phyloP scores from a whole-genome alignment of 192 early-diverging fungal genomes.

The Pilobolus umbonatus region DNA sequence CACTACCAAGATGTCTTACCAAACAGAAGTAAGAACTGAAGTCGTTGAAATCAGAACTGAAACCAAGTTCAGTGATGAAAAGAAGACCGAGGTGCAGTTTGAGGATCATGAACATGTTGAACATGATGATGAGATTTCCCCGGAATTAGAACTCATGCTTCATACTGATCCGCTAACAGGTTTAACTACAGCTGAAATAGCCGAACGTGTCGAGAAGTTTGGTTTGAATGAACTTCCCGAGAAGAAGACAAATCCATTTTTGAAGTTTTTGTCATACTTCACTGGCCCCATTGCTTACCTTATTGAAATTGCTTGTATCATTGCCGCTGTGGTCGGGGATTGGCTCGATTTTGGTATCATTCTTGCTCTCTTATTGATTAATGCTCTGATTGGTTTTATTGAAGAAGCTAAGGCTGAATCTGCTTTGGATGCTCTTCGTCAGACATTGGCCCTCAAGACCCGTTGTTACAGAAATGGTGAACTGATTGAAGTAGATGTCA shows the following conservation, averaged over 20 bases:
- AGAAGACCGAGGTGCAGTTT: constrained; percentile 49
- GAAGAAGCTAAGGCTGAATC: constrained; percentile 89
- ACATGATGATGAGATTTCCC: constrained; percentile 70
- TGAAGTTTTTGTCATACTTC: constrained; percentile 87
- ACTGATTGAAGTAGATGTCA: constrained; percentile 66
- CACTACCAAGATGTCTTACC: too few relatives aligned
- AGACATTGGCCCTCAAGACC: constrained; percentile 84
- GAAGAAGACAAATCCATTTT: constrained; percentile 74
- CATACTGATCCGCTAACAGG: constrained; percentile 74
- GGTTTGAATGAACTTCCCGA: constrained; percentile 83
- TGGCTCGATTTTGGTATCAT: constrained; percentile 83
- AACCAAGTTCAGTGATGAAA: too few relatives aligned
- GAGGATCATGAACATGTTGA: constrained; percentile 73
- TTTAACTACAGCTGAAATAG: constrained; percentile 70
- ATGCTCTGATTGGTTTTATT: constrained; percentile 85
- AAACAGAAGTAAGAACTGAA: too few relatives aligned
- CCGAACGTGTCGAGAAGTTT: constrained; percentile 66
- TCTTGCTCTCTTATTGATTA: constrained; percentile 67
- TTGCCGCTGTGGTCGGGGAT: constrained; percentile 63
- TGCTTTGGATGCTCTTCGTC: constrained; percentile 85
- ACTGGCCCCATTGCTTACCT: constrained; percentile 86
- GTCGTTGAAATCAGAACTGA: too few relatives aligned
- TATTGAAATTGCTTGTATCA: constrained; percentile 84
- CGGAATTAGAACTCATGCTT: constrained; percentile 77
- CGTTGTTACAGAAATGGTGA: constrained; percentile 72